A percentile compares a stretch with the other conserved stretches of the same genome.
phyloP scores from a whole-genome alignment of 768 basidiomycete species.

The Suillus plorans region DNA sequence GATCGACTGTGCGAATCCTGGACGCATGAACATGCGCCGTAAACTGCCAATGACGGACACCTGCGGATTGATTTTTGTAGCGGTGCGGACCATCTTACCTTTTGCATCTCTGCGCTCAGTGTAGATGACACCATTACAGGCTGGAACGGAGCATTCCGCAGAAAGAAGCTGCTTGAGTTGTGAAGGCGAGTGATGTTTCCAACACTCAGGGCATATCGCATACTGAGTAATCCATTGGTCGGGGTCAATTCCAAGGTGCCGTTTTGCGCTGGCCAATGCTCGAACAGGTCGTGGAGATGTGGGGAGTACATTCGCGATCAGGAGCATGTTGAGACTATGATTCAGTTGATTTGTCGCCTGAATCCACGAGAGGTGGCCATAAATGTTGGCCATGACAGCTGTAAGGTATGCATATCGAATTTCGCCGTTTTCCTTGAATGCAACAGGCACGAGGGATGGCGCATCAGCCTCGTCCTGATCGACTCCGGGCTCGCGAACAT shows the following conservation, averaged over 20 bases:
- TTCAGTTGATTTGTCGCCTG: too few relatives aligned
- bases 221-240: conserved; percentile 25
- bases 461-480: too few relatives aligned
- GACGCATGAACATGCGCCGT: background rate
- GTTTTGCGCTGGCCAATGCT: conserved; percentile 9
- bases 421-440: too few relatives aligned
- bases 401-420: too few relatives aligned
- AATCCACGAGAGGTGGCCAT: too few relatives aligned
- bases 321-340: too few relatives aligned
- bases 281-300: conserved; percentile 5
- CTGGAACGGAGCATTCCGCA: background rate
- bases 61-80: background rate
- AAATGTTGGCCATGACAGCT: too few relatives aligned
- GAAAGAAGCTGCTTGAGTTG: background rate
- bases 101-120: background rate
- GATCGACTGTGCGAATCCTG: background rate
- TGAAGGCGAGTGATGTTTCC: background rate
- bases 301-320: too few relatives aligned
- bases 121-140: background rate
- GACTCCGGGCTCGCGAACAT: too few relatives aligned
- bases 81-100: background rate
- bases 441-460: too few relatives aligned
- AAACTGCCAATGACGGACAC: background rate
- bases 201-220: background rate
- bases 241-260: conserved; percentile 25